Evolutionary conservation across 805 yeast species (phyloP), one percentile per base, ranked within the genome.

Genomic region (Millerago galiae): DNA sequence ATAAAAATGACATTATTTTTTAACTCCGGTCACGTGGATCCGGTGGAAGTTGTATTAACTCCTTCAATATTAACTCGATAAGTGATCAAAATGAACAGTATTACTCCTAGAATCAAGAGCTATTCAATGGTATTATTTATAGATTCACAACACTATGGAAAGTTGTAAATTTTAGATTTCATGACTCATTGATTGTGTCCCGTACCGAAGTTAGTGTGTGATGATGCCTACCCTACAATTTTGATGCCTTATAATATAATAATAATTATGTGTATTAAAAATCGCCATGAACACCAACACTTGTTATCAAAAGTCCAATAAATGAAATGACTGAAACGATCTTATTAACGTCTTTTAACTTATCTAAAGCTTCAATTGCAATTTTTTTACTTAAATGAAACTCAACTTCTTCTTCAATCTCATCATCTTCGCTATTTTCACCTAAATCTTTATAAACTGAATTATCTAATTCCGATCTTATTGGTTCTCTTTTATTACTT

Each of bases 221-320:
- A 21, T 21, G 24, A 21, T 21, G 24, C 7, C 4, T 21, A 7
- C n/a, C n/a, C n/a, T 21, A 21, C 24, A 21, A 21, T 21, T n/a
- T n/a, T 21, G 24, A 21, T 21, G 24, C 24, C 24, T 21, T 21
- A 21, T 21, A 21, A 21, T n/a, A n/a, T n/a, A n/a, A n/a, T n/a
- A n/a, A n/a, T n/a, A n/a, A 21, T 7, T 21, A 21, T 21, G 24
- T 21, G 24, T 21, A 29, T 42, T 40, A 51, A 40, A 47, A 52
- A 54, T 80, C 87, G 11, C 87, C 87, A 43, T 74, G 54, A 41
- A 76, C 67, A 12, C 87, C 87, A 47, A 80, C 56, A 10, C 69
- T 53, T 17, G 81, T 69, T 40, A 80, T 58, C 5, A 70, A 55
- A 41, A 77, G 72, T 0, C 79, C 72, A 11, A 63, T 46, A 8